Evolutionary conservation across 176 grass and related monocot genomes (phyloP).

Genomic region (Rhynchospora tenuis): DNA sequence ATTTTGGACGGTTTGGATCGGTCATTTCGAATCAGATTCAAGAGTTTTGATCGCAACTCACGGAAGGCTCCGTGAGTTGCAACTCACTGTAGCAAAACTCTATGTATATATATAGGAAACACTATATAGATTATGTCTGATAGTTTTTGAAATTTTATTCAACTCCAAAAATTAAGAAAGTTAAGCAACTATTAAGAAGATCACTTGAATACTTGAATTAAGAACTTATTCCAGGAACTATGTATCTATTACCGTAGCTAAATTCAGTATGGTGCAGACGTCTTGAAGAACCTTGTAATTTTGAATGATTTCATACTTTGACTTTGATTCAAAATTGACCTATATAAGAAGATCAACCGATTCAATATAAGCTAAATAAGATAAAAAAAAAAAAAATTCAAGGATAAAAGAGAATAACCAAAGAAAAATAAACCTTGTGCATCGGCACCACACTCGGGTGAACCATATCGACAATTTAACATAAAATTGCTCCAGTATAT

Average conservation of each 20-base stretch:
- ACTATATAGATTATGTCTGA: too few relatives aligned
- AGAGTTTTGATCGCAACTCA: too few relatives aligned
- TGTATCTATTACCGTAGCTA: slow-evolving; percentile 37
- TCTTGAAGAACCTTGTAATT: slow-evolving; percentile 77
- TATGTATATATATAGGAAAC: too few relatives aligned
- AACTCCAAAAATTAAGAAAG: too few relatives aligned
- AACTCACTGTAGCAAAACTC: too few relatives aligned
- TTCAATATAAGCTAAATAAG: background rate
- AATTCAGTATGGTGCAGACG: slow-evolving; percentile 61
- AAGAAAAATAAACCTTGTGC: slow-evolving; percentile 49
- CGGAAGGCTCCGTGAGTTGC: too few relatives aligned
- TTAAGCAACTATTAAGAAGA: too few relatives aligned
- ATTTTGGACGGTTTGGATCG: too few relatives aligned
- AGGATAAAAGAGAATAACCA: background rate
- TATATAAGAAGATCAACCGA: slow-evolving; percentile 14
- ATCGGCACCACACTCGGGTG: slow-evolving; percentile 70
- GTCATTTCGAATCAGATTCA: too few relatives aligned
- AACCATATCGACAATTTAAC: slow-evolving; percentile 75
- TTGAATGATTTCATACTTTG: slow-evolving; percentile 81
- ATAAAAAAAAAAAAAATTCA: background rate
- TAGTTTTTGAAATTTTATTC: too few relatives aligned
- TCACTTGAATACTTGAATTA: background rate
- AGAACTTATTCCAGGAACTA: background rate
- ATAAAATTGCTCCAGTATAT: slow-evolving; percentile 69
- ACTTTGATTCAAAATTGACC: slow-evolving; percentile 87